Evolutionary conservation across 768 basidiomycete species (phyloP).

Genomic region (Lentinula aciculospora): DNA sequence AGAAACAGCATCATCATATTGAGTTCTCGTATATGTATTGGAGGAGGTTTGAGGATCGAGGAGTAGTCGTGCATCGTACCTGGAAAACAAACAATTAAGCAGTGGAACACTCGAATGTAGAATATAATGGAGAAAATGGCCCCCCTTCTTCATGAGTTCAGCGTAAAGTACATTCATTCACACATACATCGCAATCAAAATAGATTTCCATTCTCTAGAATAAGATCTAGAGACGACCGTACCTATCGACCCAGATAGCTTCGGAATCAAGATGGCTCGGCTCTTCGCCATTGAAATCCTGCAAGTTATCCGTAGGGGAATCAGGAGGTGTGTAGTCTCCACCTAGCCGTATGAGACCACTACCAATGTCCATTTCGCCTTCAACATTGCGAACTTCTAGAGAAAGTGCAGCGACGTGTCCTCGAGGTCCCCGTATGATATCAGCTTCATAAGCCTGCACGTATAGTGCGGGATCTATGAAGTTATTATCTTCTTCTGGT

Average conservation of each 20-base stretch:
- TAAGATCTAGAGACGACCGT: constrained; percentile 28
- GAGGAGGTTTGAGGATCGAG: constrained; percentile 38
- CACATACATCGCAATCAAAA: not conserved
- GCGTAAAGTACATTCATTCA: not conserved
- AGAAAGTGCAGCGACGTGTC: constrained; percentile 30
- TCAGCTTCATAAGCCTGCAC: constrained; percentile 78
- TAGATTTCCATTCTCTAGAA: not conserved
- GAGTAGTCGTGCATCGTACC: constrained; percentile 78
- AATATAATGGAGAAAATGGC: not conserved
- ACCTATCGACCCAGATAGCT: constrained; percentile 80
- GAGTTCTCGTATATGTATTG: constrained; percentile 12
- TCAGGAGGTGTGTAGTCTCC: constrained; percentile 6
- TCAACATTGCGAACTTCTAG: constrained; percentile 12
- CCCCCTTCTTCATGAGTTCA: not conserved
- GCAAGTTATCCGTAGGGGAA: constrained; percentile 20
- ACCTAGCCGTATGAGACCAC: constrained; percentile 21
- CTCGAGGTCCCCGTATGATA: constrained; percentile 49
- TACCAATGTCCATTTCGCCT: constrained; percentile 2
- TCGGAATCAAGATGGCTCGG: constrained; percentile 12
- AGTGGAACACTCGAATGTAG: constrained; percentile 15
- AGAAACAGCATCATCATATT: constrained; percentile 4
- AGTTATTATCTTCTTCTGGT: not conserved
- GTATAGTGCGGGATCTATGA: constrained; percentile 29
- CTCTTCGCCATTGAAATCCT: constrained; percentile 10
- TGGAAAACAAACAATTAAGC: constrained; percentile 20